phyloP scores from a whole-genome alignment of 1,284 basidiomycete genomes.

The Sanghuangporus baumii region DNA sequence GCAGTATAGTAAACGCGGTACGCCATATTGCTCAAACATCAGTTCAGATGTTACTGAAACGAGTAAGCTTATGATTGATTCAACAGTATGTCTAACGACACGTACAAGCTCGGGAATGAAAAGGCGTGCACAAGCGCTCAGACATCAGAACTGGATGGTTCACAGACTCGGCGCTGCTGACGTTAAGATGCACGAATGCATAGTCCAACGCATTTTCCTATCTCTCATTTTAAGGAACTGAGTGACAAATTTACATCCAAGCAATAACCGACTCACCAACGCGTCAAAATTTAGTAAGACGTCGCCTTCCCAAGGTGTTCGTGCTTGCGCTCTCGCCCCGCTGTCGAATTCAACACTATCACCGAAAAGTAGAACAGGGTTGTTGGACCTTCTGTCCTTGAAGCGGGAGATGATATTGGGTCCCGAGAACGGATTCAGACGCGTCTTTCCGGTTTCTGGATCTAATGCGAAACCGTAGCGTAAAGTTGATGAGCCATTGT shows the following conservation, averaged over 20 bases:
- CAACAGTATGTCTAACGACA: conserved; percentile 7
- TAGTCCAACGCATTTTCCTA: conserved; percentile 96
- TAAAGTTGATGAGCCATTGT: conserved; percentile 86
- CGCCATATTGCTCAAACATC: conserved; percentile 91
- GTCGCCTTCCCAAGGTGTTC: conserved; percentile 87
- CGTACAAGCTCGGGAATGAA: conserved; percentile 80
- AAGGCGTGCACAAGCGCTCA: conserved; percentile 84
- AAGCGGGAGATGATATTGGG: conserved; percentile 80
- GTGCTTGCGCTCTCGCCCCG: conserved; percentile 70
- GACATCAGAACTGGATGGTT: conserved; percentile 94
- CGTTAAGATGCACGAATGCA: conserved; percentile 82
- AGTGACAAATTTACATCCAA: background rate
- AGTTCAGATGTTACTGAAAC: conserved; percentile 88
- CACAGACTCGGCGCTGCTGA: conserved; percentile 65
- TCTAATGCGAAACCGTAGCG: conserved; percentile 78
- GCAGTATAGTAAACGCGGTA: conserved; percentile 84
- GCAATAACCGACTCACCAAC: conserved; percentile 54
- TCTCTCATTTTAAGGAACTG: conserved; percentile 22
- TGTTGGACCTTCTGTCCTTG: conserved; percentile 82
- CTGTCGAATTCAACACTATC: conserved; percentile 81
- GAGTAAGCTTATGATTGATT: conserved; percentile 17
- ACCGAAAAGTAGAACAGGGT: conserved; percentile 78
- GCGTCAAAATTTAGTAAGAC: conserved; percentile 86
- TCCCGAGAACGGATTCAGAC: conserved; percentile 46
- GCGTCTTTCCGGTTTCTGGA: background rate